Evolutionary conservation across 2,329 filamentous ascomycete species (phyloP), one percentile per base, ranked within the genome.

Genomic region (Cyphellophora europaea): DNA sequence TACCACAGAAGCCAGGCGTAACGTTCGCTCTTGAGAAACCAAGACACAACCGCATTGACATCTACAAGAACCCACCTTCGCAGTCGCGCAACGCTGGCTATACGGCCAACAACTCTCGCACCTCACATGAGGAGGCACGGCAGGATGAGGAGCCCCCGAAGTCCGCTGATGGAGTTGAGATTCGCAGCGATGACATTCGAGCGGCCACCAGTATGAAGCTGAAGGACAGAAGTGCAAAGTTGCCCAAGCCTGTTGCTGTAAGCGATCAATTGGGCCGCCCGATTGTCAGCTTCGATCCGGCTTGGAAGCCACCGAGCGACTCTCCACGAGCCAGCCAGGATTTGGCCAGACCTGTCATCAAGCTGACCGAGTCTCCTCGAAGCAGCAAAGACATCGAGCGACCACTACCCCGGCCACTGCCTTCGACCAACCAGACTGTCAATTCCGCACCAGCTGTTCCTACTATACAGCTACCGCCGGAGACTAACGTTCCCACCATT

Each of bases 201-300:
- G 77, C 83, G 47, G 89, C 89, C 36, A 96, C 89, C 5, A 91
- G 83, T 61, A 93, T 93, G 74, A 81, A 70, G 55, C 67, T 91
- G 45, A 87, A 78, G 56, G 86, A 94, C 59, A 79, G 88, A 53
- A 95, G 87, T 60, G 63, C 78, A 38, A 93, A 84, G 55, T 69
- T 96, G 43, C 89, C 88, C 17, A 89, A 82, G 53, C 89, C 89
- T 46, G 85, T 83, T 36, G 80, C 84, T 53, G 88, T 96, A 59
- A 95, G 87, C 65, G 82, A 95, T 64, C 82, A 74, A 54, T 82
- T 83, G 50, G 86, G 86, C 50, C 78, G 89, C 55, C 89, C 89
- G 44, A 96, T 96, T 68, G 89, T 96, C 70, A 96, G 89, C 72
- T 96, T 96, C 71, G 75, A 93, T 62, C 74, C 74, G 53, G 74